Base-by-base conservation (phyloP, 2,329 filamentous ascomycete genomes). In the Cryoendolithus antarcticus region DNA sequence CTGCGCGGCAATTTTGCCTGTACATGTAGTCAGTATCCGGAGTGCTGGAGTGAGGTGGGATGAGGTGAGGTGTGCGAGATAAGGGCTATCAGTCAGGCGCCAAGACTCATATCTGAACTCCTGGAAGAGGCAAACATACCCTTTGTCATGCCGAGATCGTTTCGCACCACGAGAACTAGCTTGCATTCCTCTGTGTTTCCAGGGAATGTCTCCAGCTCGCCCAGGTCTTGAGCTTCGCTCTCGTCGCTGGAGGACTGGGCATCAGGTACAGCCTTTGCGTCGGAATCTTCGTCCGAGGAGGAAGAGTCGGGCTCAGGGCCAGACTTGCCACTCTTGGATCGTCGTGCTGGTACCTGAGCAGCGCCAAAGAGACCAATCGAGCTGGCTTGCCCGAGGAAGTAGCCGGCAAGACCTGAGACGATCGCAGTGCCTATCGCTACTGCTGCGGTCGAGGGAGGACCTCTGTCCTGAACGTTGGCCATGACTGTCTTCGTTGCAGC, bases 1-100 rank as follows among this genome's bases (percentile, higher is more conserved):
- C 64, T 96, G 91, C 6, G 91, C 91, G 41, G 86, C 91, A 54
- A 96, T 95, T 71, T 98, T 98, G 54, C 89, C 89, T 94, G 39
- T 19, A 15, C 6, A 32, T 13, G 38, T 30, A 30, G 40, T 51
- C 41, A 54, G 50, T 30, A 44, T 41, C 15, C 32, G 11, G 31
- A 30, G 29, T 28, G 6, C 4, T 33, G 13, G 8, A 32, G 10
- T 28, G 34, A 41, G 39, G 39, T 37, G 34, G 30, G 15, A 12
- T 38, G 34, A 37, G 12, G 21, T 10, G 8, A 36, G 34, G 19
- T 30, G 27, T 33, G 27, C 21, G 37, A 37, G 21, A 28, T 40
- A 27, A 35, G 11, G 24, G 24, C 28, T 36, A 12, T 30, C n/a
- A 40, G 32, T 35, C 7, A 8, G 15, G 34, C 28, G 34, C 19